These are phyloP conservation scores for Sisymbrium irio DNA, from an alignment of 345 rosid species.

Conservation along the genomic window DNA sequence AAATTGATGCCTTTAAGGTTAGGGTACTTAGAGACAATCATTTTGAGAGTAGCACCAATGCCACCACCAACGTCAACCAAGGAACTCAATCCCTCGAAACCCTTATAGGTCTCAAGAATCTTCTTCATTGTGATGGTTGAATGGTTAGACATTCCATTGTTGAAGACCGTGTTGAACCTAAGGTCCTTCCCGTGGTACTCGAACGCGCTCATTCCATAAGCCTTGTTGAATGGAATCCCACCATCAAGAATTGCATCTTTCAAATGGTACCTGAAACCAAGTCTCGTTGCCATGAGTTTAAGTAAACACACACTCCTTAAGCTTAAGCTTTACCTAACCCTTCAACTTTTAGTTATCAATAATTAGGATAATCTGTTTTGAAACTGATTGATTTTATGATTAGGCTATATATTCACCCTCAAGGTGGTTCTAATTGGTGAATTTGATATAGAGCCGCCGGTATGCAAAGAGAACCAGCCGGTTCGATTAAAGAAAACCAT, in stretches of 20 bases:
- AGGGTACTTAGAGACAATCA: constrained; percentile 70
- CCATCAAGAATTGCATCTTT: constrained; percentile 80
- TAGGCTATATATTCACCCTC: background rate
- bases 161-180: constrained; percentile 74
- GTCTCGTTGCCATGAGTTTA: constrained; percentile 5
- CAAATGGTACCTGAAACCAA: constrained; percentile 56
- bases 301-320: background rate
- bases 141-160: constrained; percentile 67
- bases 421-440: background rate
- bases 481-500: constrained; percentile 7
- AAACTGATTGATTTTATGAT: background rate
- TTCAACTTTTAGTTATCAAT: background rate
- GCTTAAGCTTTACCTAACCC: background rate
- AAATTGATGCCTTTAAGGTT: constrained; percentile 78
- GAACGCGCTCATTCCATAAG: constrained; percentile 71
- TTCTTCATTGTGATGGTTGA: constrained; percentile 76
- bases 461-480: background rate
- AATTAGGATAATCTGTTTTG: background rate
- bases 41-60: constrained; percentile 61
- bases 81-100: constrained; percentile 60
- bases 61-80: constrained; percentile 94
- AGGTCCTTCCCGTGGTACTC: constrained; percentile 76
- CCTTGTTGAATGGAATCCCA: constrained; percentile 79
- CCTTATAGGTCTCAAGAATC: constrained; percentile 64
- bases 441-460: background rate